Conservation (phyloP, 352 stramenopile genomes). For the Phytophthora palmivora region DNA sequence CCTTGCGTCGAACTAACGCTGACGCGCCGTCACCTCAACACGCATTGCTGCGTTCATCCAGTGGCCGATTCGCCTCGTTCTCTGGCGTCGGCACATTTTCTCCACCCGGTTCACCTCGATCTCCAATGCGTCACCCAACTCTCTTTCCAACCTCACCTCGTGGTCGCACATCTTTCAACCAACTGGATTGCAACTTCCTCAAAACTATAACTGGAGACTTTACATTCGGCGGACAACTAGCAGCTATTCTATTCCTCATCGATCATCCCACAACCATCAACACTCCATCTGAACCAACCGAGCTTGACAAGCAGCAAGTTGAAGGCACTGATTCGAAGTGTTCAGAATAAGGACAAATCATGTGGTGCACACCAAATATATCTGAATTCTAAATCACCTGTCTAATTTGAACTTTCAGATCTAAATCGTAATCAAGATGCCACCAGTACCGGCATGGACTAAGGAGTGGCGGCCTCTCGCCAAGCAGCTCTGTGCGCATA, state of each 20-base stretch:
- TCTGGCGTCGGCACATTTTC: conserved; percentile 32
- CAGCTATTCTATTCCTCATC: conserved; percentile 54
- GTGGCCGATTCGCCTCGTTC: conserved; percentile 53
- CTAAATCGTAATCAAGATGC: conserved; percentile 11
- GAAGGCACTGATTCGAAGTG: background rate
- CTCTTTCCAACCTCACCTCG: conserved; percentile 30
- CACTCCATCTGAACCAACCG: background rate
- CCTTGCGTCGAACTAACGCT: conserved; percentile 26
- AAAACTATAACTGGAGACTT: conserved; percentile 44
- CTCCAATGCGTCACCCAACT: conserved; percentile 27
- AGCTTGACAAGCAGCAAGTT: background rate
- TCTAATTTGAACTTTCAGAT: no score
- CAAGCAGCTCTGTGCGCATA: conserved; percentile 49
- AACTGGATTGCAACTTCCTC: conserved; percentile 40
- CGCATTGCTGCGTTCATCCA: conserved; percentile 28
- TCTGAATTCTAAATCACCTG: background rate
- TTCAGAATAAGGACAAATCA: background rate
- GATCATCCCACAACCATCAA: conserved; percentile 10
- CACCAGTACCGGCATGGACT: conserved; percentile 57
- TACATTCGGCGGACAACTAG: conserved; percentile 51
- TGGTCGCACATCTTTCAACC: conserved; percentile 43
- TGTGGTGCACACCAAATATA: background rate
- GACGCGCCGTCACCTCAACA: conserved; percentile 37
- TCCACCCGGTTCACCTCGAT: conserved; percentile 18
- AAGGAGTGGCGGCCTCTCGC: conserved; percentile 67